Conservation (phyloP, 1,284 basidiomycete species). For the Xerocomus cyaneibrunnescens region DNA sequence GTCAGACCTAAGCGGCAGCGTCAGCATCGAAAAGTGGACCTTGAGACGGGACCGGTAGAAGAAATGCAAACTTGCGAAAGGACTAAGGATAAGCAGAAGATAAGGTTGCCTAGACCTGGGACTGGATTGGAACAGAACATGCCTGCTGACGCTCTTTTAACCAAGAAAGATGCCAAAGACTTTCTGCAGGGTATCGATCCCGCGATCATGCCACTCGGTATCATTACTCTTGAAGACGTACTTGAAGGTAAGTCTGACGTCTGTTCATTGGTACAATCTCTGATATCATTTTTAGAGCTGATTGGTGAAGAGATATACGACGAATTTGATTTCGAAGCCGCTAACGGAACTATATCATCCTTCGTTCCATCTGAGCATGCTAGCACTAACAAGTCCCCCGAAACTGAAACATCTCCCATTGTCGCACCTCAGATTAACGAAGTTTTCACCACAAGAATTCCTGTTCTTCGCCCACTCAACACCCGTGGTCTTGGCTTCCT, state of each 20-base stretch:
- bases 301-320: constrained; percentile 91
- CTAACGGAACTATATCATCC: constrained; percentile 55
- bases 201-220: constrained; percentile 79
- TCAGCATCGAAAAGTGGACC: constrained; percentile 29
- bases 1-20: constrained; percentile 19
- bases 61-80: constrained; percentile 26
- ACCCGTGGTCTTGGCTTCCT: constrained; percentile 50
- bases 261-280: neutral
- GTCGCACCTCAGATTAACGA: constrained; percentile 32
- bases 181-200: constrained; percentile 76
- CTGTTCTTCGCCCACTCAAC: constrained; percentile 45
- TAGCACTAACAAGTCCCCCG: constrained; percentile 23
- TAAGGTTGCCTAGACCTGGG: constrained; percentile 44
- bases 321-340: constrained; percentile 77
- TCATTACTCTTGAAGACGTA: constrained; percentile 92
- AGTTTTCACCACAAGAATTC: constrained; percentile 20
- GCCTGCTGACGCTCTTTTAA: constrained; percentile 79
- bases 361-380: constrained; percentile 48
- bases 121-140: constrained; percentile 70
- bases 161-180: constrained; percentile 68
- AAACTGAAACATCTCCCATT: constrained; percentile 21
- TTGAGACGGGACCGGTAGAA: constrained; percentile 39
- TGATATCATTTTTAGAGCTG: constrained; percentile 51
- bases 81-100: constrained; percentile 37
- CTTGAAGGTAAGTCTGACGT: constrained; percentile 64